Evolutionary conservation across 345 rosid species (phyloP), one percentile per base, ranked within the genome.

Genomic region (Euphorbia peplus): DNA sequence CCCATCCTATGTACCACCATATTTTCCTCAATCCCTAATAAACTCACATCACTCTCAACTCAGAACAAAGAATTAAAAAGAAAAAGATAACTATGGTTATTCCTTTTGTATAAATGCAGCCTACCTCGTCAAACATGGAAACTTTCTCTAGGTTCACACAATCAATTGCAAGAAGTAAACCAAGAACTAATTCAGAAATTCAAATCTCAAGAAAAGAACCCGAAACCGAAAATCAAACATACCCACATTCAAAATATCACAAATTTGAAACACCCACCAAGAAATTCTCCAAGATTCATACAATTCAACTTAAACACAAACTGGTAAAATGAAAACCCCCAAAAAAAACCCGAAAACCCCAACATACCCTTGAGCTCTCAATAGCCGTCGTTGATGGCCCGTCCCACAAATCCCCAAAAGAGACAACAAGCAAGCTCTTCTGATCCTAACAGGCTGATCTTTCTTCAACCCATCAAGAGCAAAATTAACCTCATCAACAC

Each of bases 401-500:
- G 96, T 83, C 55, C 85, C 80, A 41, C 95, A 95, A 79, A 92
- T 89, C 66, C 89, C 78, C 73, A 95, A 78, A 64, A 95, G 62
- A 64, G 99, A 95, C 56, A 82, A 57, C 70, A 95, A 60, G 44
- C 99, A 92, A 12, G 96, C 95, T 48, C 98, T 82, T 82, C 91
- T 72, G 74, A 90, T 87, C 86, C 97, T 84, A 60, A 82, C 54
- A 48, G 90, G 98, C 64, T 89, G 92, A 7, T 95, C 97, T 44
- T 82, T 85, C 84, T 75, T 80, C 62, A 95, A 73, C 77, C 99
- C 99, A 74, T 92, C 99, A 60, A 95, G 86, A 35, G 98, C 95
- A 59, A 92, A 95, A 78, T 95, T 86, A 62, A 92, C 96, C 86
- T 95, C 99, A 51, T 95, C 99, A 18, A 88, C 91, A 68, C 89